phyloP scores from a whole-genome alignment of 352 stramenopile genomes.

The Discostella stelligera region DNA sequence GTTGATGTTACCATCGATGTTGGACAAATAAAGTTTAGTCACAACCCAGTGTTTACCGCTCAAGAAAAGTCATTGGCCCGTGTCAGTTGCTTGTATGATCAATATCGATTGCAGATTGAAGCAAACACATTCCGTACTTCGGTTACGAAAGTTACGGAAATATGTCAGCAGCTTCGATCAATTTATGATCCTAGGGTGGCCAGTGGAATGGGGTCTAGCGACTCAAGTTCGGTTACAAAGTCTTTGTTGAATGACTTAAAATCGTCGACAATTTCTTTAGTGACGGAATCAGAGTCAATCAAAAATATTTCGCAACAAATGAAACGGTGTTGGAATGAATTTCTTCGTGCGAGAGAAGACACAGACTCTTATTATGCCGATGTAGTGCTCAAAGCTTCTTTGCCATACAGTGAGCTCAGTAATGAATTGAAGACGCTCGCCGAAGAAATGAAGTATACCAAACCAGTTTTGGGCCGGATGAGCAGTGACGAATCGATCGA shows the following conservation, averaged over 20 bases:
- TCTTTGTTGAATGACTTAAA: slow-evolving; percentile 26
- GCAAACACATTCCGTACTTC: slow-evolving; percentile 22
- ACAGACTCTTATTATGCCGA: slow-evolving; percentile 9
- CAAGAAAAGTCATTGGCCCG: slow-evolving; percentile 29
- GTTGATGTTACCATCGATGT: slow-evolving; percentile 34
- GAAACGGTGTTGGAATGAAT: slow-evolving; percentile 25
- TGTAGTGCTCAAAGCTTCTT: slow-evolving; percentile 12
- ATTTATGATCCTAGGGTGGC: background rate
- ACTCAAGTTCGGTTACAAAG: background rate
- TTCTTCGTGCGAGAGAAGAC: slow-evolving; percentile 23
- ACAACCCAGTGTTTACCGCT: slow-evolving; percentile 33
- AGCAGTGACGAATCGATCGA: slow-evolving; percentile 1
- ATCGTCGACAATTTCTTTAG: slow-evolving; percentile 20
- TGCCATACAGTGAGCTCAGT: slow-evolving; percentile 6
- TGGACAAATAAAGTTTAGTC: slow-evolving; percentile 34
- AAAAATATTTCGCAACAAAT: slow-evolving; percentile 17
- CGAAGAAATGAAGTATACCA: slow-evolving; percentile 25
- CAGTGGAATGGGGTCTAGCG: slow-evolving; percentile 2
- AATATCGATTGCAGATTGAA: slow-evolving; percentile 31
- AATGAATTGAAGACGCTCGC: slow-evolving; percentile 13
- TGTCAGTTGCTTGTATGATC: slow-evolving; percentile 35
- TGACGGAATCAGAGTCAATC: slow-evolving; percentile 23
- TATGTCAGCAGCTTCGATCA: slow-evolving; percentile 12
- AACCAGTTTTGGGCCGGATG: slow-evolving; percentile 11
- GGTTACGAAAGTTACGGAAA: slow-evolving; percentile 20